Evolutionary conservation across 2,329 filamentous ascomycete genomes (phyloP).

Genomic region (Penicillium sp.): DNA sequence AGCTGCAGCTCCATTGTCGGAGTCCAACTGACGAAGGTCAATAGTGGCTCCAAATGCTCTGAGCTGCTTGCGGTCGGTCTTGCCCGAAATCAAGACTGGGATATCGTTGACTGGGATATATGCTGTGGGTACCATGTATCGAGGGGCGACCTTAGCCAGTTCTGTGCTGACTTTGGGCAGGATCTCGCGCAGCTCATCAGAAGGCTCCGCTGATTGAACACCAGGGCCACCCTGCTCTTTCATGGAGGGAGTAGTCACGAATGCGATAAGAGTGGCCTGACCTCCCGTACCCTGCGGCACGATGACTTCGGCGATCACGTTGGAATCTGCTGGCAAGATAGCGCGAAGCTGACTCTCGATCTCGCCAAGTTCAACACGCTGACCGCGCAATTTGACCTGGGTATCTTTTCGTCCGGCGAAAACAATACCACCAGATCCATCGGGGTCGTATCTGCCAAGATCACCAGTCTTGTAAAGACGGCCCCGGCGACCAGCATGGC

Average conservation of each 20-base stretch:
- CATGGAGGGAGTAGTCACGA: slow-evolving; percentile 28
- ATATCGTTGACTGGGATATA: slow-evolving; percentile 47
- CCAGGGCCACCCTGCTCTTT: slow-evolving; percentile 15
- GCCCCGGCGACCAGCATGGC: slow-evolving; percentile 27
- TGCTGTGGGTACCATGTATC: slow-evolving; percentile 40
- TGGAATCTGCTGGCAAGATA: slow-evolving; percentile 30
- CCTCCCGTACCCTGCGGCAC: slow-evolving; percentile 27
- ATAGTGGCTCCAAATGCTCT: slow-evolving; percentile 35
- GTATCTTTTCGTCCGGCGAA: slow-evolving; percentile 43
- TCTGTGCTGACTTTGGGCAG: slow-evolving; percentile 26
- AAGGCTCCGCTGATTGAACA: slow-evolving; percentile 7
- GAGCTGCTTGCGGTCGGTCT: slow-evolving; percentile 45
- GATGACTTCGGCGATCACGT: slow-evolving; percentile 54
- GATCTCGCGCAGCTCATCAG: slow-evolving; percentile 16
- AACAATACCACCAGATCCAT: slow-evolving; percentile 39
- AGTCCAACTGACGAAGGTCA: slow-evolving; percentile 33
- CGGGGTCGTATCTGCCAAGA: slow-evolving; percentile 38
- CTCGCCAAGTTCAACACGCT: slow-evolving; percentile 46
- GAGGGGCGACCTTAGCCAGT: slow-evolving; percentile 28
- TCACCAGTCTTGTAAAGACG: slow-evolving; percentile 46
- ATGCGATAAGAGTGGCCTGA: slow-evolving; percentile 33
- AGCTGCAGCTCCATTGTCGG: slow-evolving; percentile 13
- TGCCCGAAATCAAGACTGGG: slow-evolving; percentile 47
- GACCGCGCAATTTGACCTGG: slow-evolving; percentile 45
- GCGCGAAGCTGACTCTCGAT: slow-evolving; percentile 39